These are phyloP conservation scores for Coemansia sp. DNA, from an alignment of 192 early-diverging fungal genomes.

Conservation along the genomic window DNA sequence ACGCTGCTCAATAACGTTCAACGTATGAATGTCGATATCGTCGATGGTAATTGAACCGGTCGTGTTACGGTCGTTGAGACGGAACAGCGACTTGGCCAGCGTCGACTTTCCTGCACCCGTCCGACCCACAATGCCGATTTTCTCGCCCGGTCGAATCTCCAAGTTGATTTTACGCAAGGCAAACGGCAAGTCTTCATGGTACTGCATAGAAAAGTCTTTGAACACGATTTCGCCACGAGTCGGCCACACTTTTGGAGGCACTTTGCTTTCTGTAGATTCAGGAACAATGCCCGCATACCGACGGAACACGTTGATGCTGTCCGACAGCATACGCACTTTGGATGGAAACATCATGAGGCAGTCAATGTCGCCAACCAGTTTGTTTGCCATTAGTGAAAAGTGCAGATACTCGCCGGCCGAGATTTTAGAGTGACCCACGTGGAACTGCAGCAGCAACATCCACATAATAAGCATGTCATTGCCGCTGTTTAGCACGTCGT, in stretches of 20 bases:
- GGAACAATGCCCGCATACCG: conserved; percentile 44
- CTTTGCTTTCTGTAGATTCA: conserved; percentile 19
- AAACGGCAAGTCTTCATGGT: conserved; percentile 53
- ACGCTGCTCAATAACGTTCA: conserved; percentile 69
- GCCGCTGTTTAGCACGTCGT: conserved; percentile 48
- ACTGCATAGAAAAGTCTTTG: conserved; percentile 59
- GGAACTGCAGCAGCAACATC: conserved; percentile 30
- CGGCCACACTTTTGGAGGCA: conserved; percentile 65
- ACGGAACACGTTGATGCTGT: conserved; percentile 25
- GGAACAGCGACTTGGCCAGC: conserved; percentile 58
- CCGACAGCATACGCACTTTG: conserved; percentile 14
- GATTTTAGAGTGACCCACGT: conserved; percentile 11
- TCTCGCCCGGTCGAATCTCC: conserved; percentile 58
- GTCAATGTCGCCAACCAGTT: conserved; percentile 13
- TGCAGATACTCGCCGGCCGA: conserved; percentile 33
- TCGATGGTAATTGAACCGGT: conserved; percentile 68
- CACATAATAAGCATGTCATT: conserved; percentile 37
- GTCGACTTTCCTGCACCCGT: conserved; percentile 68
- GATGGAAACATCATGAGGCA: conserved; percentile 14
- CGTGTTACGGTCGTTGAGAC: conserved; percentile 54
- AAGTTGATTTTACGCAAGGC: conserved; percentile 51
- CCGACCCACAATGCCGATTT: conserved; percentile 58
- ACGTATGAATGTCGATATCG: conserved; percentile 67
- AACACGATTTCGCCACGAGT: conserved; percentile 60
- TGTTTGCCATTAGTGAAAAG: conserved; percentile 10